These are phyloP conservation scores for Hypoxylon cercidicola DNA, from an alignment of 495 filamentous ascomycete genomes.

Conservation along the genomic window DNA sequence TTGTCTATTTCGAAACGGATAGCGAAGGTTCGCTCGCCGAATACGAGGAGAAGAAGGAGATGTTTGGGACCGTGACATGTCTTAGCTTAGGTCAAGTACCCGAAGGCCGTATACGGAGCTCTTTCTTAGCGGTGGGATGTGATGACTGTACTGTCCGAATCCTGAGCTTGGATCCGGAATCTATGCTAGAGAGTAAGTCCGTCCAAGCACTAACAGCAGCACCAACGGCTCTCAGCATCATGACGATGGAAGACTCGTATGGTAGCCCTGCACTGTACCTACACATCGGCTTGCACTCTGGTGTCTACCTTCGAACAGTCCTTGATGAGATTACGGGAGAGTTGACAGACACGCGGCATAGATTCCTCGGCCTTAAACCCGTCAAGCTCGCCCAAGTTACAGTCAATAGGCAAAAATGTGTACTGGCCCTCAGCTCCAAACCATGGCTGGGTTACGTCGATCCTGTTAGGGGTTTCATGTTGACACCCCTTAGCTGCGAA, in stretches of 20 bases:
- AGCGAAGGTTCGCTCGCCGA: constrained; percentile 88
- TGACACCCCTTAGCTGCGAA: constrained; percentile 88
- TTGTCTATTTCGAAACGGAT: constrained; percentile 98
- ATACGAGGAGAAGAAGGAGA: constrained; percentile 93
- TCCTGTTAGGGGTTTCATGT: constrained; percentile 82
- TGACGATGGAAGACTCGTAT: constrained; percentile 88
- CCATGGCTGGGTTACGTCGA: constrained; percentile 96
- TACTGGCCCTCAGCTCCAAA: constrained; percentile 87
- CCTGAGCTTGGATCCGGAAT: constrained; percentile 87
- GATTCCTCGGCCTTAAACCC: constrained; percentile 91
- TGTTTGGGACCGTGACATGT: constrained; percentile 95
- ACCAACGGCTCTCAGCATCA: constrained; percentile 87
- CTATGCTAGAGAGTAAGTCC: constrained; percentile 88
- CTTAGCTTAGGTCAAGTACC: constrained; percentile 94
- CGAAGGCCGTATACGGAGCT: constrained; percentile 83
- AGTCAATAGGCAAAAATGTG: constrained; percentile 84
- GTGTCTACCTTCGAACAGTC: constrained; percentile 93
- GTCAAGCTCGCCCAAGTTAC: constrained; percentile 87
- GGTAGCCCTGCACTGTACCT: constrained; percentile 85
- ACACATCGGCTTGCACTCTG: constrained; percentile 96
- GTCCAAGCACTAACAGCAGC: constrained; percentile 92
- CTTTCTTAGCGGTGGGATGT: constrained; percentile 94
- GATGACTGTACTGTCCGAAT: constrained; percentile 96
- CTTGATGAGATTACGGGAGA: constrained; percentile 95
- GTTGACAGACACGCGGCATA: constrained; percentile 90